Evolutionary conservation across 306 rosid species (phyloP), one percentile per base, ranked within the genome.

Genomic region (Begonia loranthoides): DNA sequence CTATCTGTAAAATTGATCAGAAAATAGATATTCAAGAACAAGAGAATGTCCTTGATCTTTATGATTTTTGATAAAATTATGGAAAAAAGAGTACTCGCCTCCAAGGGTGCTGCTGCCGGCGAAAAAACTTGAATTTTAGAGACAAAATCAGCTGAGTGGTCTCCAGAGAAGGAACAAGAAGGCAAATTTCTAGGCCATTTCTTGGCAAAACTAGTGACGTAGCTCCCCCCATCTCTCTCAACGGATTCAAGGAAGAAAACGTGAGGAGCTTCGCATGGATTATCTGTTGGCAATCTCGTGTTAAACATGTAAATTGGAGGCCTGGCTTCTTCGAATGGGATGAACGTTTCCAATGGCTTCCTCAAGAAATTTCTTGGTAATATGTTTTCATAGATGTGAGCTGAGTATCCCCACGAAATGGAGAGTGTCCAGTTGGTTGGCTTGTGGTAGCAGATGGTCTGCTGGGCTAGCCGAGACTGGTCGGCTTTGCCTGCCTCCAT

Each of bases 211-310:
- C 69, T 68, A 0, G 76, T 75, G 0, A 66, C 45, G 15, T 21
- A 62, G 12, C 49, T 39, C 0, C 43, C 44, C 9, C 34, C 53
- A 13, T 11, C 10, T 6, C 3, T 40, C 13, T 59, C 46, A n/a
- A 68, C 16, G 7, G 78, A 65, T 21, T 71, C 58, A 12, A 70
- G 55, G 59, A 49, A 71, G 22, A 74, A 66, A 2, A 17, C 51
- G 33, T 79, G 85, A 40, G 85, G 85, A 15, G 71, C 68, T 68
- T 71, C 69, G 24, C 76, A 75, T 2, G 76, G 71, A 67, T 74
- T 54, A 3, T 17, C 40, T 50, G 21, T 45, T 0, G 54, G 63
- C 58, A 43, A 34, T 49, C 85, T 49, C 5, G 81, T 62, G 57
- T 74, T 71, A 66, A 78, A 70, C 74, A 74, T 67, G 67, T 54